Evolutionary conservation across 768 basidiomycete genomes (phyloP), one percentile per base, ranked within the genome.

Genomic region (Plicaturopsis crispa): DNA sequence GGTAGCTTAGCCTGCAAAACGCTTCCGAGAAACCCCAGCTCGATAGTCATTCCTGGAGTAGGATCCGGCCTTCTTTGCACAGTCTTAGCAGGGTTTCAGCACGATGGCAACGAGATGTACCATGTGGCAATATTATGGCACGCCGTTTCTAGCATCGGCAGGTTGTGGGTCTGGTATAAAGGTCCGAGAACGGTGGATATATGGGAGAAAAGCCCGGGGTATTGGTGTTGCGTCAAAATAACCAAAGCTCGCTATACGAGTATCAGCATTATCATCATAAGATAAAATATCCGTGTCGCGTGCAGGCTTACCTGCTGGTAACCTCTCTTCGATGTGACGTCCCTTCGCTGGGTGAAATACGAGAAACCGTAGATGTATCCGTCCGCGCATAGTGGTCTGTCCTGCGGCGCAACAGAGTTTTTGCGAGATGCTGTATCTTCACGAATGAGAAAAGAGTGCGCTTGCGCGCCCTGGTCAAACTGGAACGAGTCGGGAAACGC

Each of bases 401-500:
- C 65, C 60, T 49, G 31, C 35, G 18, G 54, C 49, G 38, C 40
- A 24, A 16, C 33, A 35, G 24, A 55, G 42, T 40, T 42, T 38
- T 48, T 41, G 7, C 45, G 11, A 0, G 59, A 45, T 24, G 44
- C 39, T 4, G 58, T 48, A 36, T 70, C 65, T 49, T 71, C 70
- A 35, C 87, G 77, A 38, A 94, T 75, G 35, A 91, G 80, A 63
- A 94, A 94, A 0, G 87, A 90, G 57, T 94, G 90, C 1, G 72
- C 69, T 51, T 87, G 80, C 0, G 79, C 78, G 5, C 90, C 90
- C 53, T 93, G 81, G 33, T 86, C 80, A 41, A 89, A 89, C 39
- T 87, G 79, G 2, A 79, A 61, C 0, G 90, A 90, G 53, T 97
- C 92, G 0, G 92, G 92, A 51, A 97, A 91, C 1, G 89, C 79